phyloP scores from a whole-genome alignment of 257 asterid genomes.

The Verbena officinalis region DNA sequence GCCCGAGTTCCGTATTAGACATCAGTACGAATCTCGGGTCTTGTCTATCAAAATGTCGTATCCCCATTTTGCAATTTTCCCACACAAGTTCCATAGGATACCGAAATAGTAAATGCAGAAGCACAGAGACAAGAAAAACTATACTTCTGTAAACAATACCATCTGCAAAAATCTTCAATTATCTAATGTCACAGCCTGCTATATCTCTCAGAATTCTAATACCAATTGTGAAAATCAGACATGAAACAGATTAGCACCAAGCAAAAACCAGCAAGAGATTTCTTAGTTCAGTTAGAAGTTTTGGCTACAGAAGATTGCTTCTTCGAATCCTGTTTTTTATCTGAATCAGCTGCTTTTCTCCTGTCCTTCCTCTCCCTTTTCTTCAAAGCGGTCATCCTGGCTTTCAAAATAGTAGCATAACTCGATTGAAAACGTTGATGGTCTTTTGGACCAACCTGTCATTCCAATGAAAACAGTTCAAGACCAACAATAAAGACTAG shows the following conservation, averaged over 20 bases:
- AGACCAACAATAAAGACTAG: neutral
- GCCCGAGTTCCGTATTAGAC: too few species aligned
- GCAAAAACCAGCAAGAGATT: constrained; percentile 9
- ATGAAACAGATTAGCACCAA: neutral
- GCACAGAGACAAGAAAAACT: too few species aligned
- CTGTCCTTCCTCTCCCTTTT: constrained; percentile 94
- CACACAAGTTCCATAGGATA: too few species aligned
- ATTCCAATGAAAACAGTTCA: constrained; percentile 23
- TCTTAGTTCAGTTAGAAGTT: constrained; percentile 34
- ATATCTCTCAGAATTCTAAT: constrained; percentile 7
- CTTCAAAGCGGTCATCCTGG: constrained; percentile 89
- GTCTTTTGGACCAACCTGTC: constrained; percentile 84
- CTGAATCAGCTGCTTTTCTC: constrained; percentile 71
- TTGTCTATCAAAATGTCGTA: too few species aligned
- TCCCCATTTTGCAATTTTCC: too few species aligned
- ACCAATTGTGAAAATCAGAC: neutral
- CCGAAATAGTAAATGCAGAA: too few species aligned
- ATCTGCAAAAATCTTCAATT: neutral
- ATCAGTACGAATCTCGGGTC: too few species aligned
- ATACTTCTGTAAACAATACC: too few species aligned
- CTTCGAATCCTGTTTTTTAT: constrained; percentile 56
- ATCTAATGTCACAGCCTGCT: constrained; percentile 27
- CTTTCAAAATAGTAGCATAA: constrained; percentile 82
- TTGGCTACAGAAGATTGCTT: constrained; percentile 45
- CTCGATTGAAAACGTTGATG: constrained; percentile 90